phyloP scores from a whole-genome alignment of 805 yeast species.

The Kodamaea hsintzibuensis region DNA sequence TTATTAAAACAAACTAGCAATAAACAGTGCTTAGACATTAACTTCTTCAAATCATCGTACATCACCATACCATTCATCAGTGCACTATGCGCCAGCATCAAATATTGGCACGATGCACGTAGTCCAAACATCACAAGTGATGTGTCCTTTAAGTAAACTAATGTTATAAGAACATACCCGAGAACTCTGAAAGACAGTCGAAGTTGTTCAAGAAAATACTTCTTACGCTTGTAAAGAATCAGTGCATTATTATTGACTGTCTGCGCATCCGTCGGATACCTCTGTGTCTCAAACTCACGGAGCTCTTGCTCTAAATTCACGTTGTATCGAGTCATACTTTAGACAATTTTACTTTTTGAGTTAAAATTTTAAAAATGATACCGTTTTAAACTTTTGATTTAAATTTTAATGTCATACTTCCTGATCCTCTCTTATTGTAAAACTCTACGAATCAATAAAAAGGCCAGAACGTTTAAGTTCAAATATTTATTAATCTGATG shows the following conservation, averaged over 20 bases:
- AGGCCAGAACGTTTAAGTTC: neutral
- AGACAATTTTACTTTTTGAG: neutral
- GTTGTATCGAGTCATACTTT: slow-evolving; percentile 3
- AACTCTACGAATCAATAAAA: too few species aligned
- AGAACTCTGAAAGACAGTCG: slow-evolving; percentile 31
- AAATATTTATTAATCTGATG: too few species aligned
- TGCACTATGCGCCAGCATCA: slow-evolving; percentile 9
- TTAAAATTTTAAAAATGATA: too few species aligned
- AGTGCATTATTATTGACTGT: slow-evolving; percentile 41
- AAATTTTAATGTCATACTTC: too few species aligned
- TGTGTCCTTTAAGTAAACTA: slow-evolving; percentile 44
- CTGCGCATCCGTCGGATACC: slow-evolving; percentile 39
- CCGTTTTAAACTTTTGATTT: neutral
- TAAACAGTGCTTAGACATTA: slow-evolving; percentile 29
- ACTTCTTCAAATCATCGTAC: slow-evolving; percentile 14
- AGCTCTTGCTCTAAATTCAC: slow-evolving; percentile 20
- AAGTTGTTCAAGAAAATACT: slow-evolving; percentile 38
- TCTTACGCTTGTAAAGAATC: slow-evolving; percentile 44
- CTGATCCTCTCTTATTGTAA: too few species aligned
- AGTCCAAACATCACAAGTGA: slow-evolving; percentile 33
- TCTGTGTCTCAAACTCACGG: slow-evolving; percentile 28
- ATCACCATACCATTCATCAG: slow-evolving; percentile 22
- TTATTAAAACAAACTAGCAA: slow-evolving; percentile 25
- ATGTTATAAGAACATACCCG: slow-evolving; percentile 36
- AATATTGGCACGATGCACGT: slow-evolving; percentile 29